Percentiles rank a stretch among this genome's conserved stretches.
Evolutionary conservation across 257 asterid species (phyloP).

Genomic region (Schizonepeta tenuifolia): DNA sequence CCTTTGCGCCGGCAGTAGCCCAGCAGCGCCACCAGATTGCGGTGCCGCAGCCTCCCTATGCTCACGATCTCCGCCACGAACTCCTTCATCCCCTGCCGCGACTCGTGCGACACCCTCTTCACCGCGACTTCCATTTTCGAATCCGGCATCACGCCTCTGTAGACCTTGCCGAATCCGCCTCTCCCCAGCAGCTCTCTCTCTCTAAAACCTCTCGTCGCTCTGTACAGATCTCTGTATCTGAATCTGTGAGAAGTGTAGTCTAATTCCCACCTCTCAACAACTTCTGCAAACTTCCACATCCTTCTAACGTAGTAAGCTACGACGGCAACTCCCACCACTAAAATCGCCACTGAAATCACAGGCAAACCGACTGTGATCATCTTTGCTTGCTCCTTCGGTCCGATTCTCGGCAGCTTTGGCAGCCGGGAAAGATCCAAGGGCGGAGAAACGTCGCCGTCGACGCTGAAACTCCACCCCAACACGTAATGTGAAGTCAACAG

Average conservation of each 20-base stretch:
- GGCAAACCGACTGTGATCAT: slow-evolving; percentile 49
- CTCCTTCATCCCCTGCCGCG: slow-evolving; percentile 70
- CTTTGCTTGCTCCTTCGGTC: slow-evolving; percentile 38
- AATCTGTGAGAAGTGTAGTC: slow-evolving; percentile 64
- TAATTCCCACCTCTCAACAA: slow-evolving; percentile 67
- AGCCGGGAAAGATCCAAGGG: slow-evolving; percentile 51
- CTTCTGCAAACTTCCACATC: slow-evolving; percentile 52
- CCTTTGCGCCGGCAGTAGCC: slow-evolving; percentile 67
- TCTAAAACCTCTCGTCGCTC: slow-evolving; percentile 59
- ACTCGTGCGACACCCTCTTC: slow-evolving; percentile 63
- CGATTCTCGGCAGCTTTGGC: slow-evolving; percentile 57
- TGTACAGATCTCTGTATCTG: slow-evolving; percentile 59
- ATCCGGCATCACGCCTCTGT: slow-evolving; percentile 50
- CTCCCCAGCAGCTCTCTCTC: slow-evolving; percentile 55
- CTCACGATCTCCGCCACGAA: slow-evolving; percentile 69
- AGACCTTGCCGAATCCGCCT: slow-evolving; percentile 76
- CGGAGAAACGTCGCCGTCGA: slow-evolving; percentile 43
- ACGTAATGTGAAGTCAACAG: slow-evolving; percentile 55
- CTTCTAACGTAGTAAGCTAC: slow-evolving; percentile 38
- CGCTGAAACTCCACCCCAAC: slow-evolving; percentile 66
- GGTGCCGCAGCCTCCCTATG: slow-evolving; percentile 70
- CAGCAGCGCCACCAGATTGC: slow-evolving; percentile 58
- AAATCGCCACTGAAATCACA: not conserved
- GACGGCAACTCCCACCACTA: not conserved
- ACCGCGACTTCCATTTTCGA: slow-evolving; percentile 55